These are phyloP conservation scores for Solanum chmielewskii DNA, from an alignment of 257 asterid genomes.

Conservation along the genomic window DNA sequence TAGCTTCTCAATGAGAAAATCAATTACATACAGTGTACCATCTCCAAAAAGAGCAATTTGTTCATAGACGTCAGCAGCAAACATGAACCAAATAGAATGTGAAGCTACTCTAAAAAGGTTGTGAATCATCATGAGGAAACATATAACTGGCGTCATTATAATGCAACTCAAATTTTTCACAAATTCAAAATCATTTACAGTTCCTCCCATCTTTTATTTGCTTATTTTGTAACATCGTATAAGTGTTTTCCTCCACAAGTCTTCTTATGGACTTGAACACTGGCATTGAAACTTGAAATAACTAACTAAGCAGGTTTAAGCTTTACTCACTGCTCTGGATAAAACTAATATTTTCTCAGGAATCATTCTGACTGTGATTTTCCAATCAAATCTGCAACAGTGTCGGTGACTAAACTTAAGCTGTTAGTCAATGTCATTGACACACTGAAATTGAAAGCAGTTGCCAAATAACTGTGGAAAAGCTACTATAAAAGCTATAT, in stretches of 20 bases:
- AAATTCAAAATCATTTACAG: background rate
- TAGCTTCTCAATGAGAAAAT: background rate
- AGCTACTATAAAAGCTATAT: background rate
- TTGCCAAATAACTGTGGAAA: background rate
- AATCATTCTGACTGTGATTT: background rate
- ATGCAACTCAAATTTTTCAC: background rate
- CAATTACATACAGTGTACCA: background rate
- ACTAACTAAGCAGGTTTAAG: background rate
- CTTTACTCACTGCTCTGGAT: background rate
- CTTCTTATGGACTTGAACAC: background rate
- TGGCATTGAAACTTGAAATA: background rate
- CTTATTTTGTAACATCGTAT: background rate
- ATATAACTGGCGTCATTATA: background rate
- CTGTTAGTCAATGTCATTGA: background rate
- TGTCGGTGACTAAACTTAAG: background rate
- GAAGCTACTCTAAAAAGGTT: background rate
- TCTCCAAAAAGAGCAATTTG: background rate
- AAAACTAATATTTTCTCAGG: background rate
- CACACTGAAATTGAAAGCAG: background rate
- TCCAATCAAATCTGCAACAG: background rate
- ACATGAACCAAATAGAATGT: background rate
- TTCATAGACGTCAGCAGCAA: background rate
- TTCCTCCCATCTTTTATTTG: background rate
- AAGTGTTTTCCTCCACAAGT: background rate
- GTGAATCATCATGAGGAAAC: background rate